A percentile compares a stretch with the other conserved stretches of the same genome.
Conservation (phyloP, 768 basidiomycete species). For the Leucosporidium creatinivorum region DNA sequence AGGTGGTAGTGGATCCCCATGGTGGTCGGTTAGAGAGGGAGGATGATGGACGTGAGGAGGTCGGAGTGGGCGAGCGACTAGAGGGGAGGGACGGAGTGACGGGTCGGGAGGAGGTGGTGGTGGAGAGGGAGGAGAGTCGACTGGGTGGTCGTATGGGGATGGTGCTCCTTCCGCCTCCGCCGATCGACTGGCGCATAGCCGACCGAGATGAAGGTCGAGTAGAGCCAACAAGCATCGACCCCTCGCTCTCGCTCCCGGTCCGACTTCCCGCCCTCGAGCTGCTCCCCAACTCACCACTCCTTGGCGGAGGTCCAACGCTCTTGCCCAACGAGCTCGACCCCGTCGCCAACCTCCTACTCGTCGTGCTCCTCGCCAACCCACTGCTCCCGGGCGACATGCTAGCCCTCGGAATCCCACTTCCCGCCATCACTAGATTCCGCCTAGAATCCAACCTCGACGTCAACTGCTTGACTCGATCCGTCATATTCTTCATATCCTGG, state of each 20-base stretch:
- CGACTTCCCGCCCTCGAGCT: slow-evolving; percentile 3
- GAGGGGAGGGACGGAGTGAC: background rate
- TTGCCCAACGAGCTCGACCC: background rate
- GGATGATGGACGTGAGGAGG: background rate
- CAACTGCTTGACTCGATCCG: slow-evolving; percentile 14
- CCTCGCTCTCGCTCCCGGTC: background rate
- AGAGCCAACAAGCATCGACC: background rate
- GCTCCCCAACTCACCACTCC: background rate
- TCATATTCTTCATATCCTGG: slow-evolving; percentile 28
- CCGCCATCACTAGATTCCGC: slow-evolving; percentile 20
- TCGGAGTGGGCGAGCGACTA: background rate
- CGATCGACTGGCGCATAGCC: no score
- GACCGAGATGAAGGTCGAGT: background rate
- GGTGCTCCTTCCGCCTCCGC: no score
- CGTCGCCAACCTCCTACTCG: background rate
- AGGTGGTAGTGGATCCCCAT: background rate
- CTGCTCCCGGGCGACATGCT: background rate
- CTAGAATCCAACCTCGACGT: slow-evolving; percentile 19
- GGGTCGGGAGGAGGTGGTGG: background rate
- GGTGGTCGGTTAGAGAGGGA: background rate
- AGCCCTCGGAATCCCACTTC: slow-evolving; percentile 17
- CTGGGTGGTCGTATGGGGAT: no score
- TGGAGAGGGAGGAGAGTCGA: no score
- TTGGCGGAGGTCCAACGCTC: background rate
- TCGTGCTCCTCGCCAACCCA: background rate